phyloP scores from a whole-genome alignment of 768 basidiomycete species.

The Auriscalpium microsporum region DNA sequence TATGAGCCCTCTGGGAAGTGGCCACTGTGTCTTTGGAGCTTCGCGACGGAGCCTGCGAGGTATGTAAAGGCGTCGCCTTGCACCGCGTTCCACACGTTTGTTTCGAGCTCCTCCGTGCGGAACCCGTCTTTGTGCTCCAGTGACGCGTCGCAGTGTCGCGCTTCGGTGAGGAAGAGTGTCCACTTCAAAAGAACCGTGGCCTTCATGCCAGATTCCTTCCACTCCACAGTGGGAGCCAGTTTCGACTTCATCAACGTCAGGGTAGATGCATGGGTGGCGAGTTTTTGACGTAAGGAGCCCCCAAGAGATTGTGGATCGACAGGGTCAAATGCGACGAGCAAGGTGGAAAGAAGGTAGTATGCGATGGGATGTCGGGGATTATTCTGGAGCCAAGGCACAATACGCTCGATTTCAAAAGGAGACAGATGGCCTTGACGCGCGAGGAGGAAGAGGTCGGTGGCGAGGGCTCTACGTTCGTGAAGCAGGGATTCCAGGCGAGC shows the following conservation, averaged over 20 bases:
- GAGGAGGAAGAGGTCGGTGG: conserved; percentile 53
- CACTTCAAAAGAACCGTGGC: conserved; percentile 75
- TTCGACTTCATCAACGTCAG: conserved; percentile 54
- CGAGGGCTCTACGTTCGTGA: conserved; percentile 64
- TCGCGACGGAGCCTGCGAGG: conserved; percentile 50
- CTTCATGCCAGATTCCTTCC: conserved; percentile 66
- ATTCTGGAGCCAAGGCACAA: conserved; percentile 63
- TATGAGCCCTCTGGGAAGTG: conserved; percentile 20
- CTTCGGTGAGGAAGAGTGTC: conserved; percentile 77
- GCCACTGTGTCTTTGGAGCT: conserved; percentile 41
- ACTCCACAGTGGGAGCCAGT: conserved; percentile 41
- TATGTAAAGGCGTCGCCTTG: conserved; percentile 77
- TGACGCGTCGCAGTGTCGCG: conserved; percentile 56
- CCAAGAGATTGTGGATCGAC: conserved; percentile 43
- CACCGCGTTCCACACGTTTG: conserved; percentile 74
- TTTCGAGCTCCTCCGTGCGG: conserved; percentile 73
- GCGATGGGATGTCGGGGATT: conserved; percentile 63
- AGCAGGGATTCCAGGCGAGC: conserved; percentile 66
- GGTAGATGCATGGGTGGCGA: conserved; percentile 39
- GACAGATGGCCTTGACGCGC: conserved; percentile 55
- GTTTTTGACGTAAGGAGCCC: conserved; percentile 36
- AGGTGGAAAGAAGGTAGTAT: conserved; percentile 57
- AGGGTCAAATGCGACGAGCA: conserved; percentile 60
- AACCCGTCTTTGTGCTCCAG: conserved; percentile 59
- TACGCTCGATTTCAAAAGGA: conserved; percentile 47